phyloP scores from a whole-genome alignment of 257 asterid species.

The Solanum clarkiae region DNA sequence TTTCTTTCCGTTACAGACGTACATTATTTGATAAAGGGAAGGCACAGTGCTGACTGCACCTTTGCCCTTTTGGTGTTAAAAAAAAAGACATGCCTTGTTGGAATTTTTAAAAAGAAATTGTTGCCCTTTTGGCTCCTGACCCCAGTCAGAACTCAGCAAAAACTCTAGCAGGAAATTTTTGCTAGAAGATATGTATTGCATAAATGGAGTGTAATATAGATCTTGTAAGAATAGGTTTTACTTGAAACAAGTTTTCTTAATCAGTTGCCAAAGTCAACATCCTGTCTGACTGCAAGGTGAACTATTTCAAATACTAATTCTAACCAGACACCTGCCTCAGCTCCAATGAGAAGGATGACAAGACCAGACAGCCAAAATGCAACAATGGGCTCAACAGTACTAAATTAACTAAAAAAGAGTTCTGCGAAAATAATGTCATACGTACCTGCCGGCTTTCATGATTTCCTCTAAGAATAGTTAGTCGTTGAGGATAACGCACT shows the following conservation, averaged over 20 bases:
- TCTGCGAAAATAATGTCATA: background rate
- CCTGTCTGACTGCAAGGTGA: background rate
- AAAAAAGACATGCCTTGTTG: too few relatives aligned
- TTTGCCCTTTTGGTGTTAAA: too few relatives aligned
- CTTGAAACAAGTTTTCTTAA: background rate
- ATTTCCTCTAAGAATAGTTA: slow-evolving; percentile 24
- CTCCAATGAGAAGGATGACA: background rate
- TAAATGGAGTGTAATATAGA: background rate
- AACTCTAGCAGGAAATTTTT: background rate
- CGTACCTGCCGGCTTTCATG: slow-evolving; percentile 14
- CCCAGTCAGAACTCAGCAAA: background rate
- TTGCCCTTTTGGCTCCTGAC: too few relatives aligned
- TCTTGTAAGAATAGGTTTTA: background rate
- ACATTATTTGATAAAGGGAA: too few relatives aligned
- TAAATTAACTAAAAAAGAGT: background rate
- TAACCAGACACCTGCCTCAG: background rate
- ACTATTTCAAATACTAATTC: background rate
- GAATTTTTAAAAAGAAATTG: too few relatives aligned
- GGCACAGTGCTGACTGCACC: too few relatives aligned
- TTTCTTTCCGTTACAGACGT: too few relatives aligned
- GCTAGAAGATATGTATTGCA: background rate
- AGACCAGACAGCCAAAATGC: background rate
- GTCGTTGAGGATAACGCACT: slow-evolving; percentile 50
- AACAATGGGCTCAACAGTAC: background rate
- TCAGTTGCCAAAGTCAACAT: background rate